Conservation (phyloP, 2,329 filamentous ascomycete species). For the Juglanconis oblonga region DNA sequence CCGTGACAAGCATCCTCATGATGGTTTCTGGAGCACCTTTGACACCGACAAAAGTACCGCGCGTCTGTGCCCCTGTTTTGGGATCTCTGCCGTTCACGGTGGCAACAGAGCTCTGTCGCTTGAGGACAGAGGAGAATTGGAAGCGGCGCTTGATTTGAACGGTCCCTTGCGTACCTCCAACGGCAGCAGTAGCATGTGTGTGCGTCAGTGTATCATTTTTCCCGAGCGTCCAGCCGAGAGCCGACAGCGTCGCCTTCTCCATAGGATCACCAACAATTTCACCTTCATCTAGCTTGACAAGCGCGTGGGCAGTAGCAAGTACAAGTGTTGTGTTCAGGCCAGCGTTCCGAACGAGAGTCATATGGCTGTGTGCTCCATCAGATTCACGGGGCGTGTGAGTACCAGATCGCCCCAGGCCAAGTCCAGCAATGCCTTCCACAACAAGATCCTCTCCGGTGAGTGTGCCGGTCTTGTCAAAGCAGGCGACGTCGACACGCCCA, state of each 20-base stretch:
- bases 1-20: conserved; percentile 80
- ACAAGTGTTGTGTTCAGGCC: conserved; percentile 85
- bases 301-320: conserved; percentile 87
- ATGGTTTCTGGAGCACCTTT: conserved; percentile 98
- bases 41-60: conserved; percentile 87
- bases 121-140: conserved; percentile 95
- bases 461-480: conserved; percentile 98
- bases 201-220: conserved; percentile 80
- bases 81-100: conserved; percentile 72
- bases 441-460: conserved; percentile 95
- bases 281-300: conserved; percentile 94
- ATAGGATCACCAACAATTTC: conserved; percentile 98
- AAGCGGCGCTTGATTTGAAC: conserved; percentile 96
- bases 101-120: conserved; percentile 92
- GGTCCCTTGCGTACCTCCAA: conserved; percentile 59
- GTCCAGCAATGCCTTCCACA: conserved; percentile 91
- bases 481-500: conserved; percentile 91
- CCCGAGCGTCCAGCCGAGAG: conserved; percentile 90
- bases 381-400: conserved; percentile 64
- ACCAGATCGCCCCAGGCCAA: conserved; percentile 64
- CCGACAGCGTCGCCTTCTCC: conserved; percentile 91
- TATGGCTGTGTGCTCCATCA: conserved; percentile 78
- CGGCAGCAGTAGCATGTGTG: conserved; percentile 50
- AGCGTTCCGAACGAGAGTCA: conserved; percentile 68
- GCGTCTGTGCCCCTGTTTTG: conserved; percentile 70